Base-by-base conservation (phyloP, 2,329 filamentous ascomycete species). In the Ceratocystis colombiana region DNA sequence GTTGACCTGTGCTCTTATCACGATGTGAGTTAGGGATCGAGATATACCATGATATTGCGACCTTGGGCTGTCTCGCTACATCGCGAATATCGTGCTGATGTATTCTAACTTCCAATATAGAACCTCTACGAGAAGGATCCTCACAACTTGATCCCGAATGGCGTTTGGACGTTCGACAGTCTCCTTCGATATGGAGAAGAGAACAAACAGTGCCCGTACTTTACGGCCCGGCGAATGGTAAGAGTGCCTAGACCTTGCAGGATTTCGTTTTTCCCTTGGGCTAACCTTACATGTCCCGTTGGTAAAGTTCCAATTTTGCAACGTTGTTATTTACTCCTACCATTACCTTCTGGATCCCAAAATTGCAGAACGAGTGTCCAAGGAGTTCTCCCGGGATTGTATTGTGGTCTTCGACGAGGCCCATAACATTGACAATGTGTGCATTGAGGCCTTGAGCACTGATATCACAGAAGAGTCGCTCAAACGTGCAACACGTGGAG, bases 361-460 rank as follows among this genome's bases (percentile, higher is more conserved):
- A 75, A 99, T 99, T 72, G 94, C 94, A 12, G 94, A 99, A 73
- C 78, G 93, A 67, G 92, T 97, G 1, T 97, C 94, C 0, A 91
- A 88, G 75, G 94, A 99, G 72, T 84, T 99, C 10, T 96, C 94
- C 0, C 96, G 96, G 71, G 95, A 99, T 75, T 96, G 92, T 74
- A 99, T 99, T 64, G 90, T 99, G 22, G 94, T 99, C 2, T 99
- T 99, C 70, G 94, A 99, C 73, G 94, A 99, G 76, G 94, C 94
- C 15, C 94, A 99, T 78, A 99, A 99, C 73, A 99, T 99, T 71
- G 94, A 99, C 80, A 99, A 99, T 73, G 94, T 99, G 68, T 99
- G 95, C 74, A 99, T 99, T 70, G 94, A 99, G 73, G 93, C 94
- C 1, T 79, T 97, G 12, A 99, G 94, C 73, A 97, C 96, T 53